phyloP scores from a whole-genome alignment of 495 filamentous ascomycete species.

The Penicillium paxilli region DNA sequence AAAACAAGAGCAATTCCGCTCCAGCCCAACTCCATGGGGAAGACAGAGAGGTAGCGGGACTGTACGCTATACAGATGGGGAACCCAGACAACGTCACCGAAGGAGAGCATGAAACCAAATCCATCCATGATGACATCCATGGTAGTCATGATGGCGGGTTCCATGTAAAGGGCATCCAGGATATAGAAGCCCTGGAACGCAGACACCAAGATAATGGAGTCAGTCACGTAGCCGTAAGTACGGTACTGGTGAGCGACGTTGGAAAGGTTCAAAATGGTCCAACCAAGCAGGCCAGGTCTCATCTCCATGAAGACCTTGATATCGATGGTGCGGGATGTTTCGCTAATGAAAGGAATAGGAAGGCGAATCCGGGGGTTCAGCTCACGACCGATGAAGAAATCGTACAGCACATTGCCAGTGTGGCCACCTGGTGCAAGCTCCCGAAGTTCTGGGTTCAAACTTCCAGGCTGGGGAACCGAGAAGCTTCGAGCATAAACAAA shows the following conservation, averaged over 20 bases:
- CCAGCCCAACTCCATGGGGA: constrained; percentile 75
- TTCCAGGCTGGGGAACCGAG: constrained; percentile 64
- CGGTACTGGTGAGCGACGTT: constrained; percentile 88
- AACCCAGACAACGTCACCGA: constrained; percentile 92
- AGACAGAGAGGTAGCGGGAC: constrained; percentile 80
- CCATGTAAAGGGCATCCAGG: constrained; percentile 85
- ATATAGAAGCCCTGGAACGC: constrained; percentile 81
- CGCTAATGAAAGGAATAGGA: constrained; percentile 65
- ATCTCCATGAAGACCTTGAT: constrained; percentile 91
- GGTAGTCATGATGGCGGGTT: constrained; percentile 88
- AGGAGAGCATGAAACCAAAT: constrained; percentile 95
- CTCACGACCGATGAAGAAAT: constrained; percentile 97
- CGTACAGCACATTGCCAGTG: constrained; percentile 85
- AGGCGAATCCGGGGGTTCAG: constrained; percentile 86
- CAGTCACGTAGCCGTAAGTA: constrained; percentile 77
- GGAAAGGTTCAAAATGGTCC: constrained; percentile 83
- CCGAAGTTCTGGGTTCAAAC: constrained; percentile 61
- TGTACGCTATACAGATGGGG: constrained; percentile 89
- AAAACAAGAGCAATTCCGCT: constrained; percentile 61
- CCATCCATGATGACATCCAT: constrained; percentile 96
- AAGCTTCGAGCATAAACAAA: constrained; percentile 84
- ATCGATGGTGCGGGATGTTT: constrained; percentile 64
- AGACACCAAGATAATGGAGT: constrained; percentile 82
- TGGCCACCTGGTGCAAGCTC: constrained; percentile 80
- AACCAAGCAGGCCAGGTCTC: constrained; percentile 86